Conservation (phyloP, 1,284 basidiomycete genomes). For the Ustilago loliicola region DNA sequence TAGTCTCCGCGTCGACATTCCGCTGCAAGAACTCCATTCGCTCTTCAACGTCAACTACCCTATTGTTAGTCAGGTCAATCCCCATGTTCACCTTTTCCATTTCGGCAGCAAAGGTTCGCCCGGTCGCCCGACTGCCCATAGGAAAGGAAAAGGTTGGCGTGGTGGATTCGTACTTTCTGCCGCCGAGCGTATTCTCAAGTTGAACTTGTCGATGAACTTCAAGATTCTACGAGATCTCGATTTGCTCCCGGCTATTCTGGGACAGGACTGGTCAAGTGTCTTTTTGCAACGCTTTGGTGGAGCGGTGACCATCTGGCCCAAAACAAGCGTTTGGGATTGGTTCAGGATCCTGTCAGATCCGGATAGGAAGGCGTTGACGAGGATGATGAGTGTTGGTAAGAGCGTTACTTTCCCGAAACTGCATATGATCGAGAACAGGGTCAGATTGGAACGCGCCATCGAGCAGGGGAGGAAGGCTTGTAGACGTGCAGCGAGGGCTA, state of each 20-base stretch:
- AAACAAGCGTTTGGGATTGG: conserved; percentile 66
- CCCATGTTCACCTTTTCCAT: conserved; percentile 98
- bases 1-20: conserved; percentile 82
- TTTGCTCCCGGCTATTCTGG: conserved; percentile 64
- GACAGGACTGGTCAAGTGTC: conserved; percentile 67
- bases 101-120: conserved; percentile 94
- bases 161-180: conserved; percentile 87
- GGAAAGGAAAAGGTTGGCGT: conserved; percentile 81
- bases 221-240: conserved; percentile 68
- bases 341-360: conserved; percentile 65
- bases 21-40: conserved; percentile 85
- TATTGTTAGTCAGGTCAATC: conserved; percentile 95
- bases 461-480: conserved; percentile 56
- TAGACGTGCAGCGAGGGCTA: conserved; percentile 28
- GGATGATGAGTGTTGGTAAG: conserved; percentile 63
- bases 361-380: conserved; percentile 58
- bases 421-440: conserved; percentile 69
- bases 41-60: conserved; percentile 85
- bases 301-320: conserved; percentile 67
- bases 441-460: conserved; percentile 66
- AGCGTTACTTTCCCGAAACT: conserved; percentile 67
- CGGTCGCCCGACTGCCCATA: conserved; percentile 90
- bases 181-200: conserved; percentile 69
- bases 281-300: conserved; percentile 68
- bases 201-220: conserved; percentile 67